Evolutionary conservation across 1,284 basidiomycete species (phyloP), one percentile per base, ranked within the genome.

Genomic region (Puccinia brachypodii): DNA sequence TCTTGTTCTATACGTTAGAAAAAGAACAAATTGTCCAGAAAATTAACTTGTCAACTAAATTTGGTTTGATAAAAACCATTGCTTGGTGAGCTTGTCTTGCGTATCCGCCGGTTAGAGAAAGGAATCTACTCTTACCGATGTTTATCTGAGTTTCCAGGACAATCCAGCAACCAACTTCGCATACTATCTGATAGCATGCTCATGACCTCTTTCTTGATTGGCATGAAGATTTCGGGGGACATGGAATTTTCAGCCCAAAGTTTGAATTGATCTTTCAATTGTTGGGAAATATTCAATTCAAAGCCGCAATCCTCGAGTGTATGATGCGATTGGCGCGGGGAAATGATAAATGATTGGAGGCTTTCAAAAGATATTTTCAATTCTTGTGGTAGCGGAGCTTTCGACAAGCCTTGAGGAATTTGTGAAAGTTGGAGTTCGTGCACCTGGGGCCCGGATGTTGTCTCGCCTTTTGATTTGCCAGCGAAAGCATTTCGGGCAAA

Each of bases 151-250:
- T 72, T 72, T 22, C 66, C 77, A 25, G 68, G 44, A 42, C 36
- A 44, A 44, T 60, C 31, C 31, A 72, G 36, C 25, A 80, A 36
- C 77, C 77, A 80, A 19, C 47, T 66, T 8, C 38, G 50, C 77
- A 80, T 71, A 22, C 62, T 69, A 58, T 80, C 77, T 62, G 66
- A 40, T 22, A 80, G 25, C 77, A 80, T 80, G 22, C 14, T 60
- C 28, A 31, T 71, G 28, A 80, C 77, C 38, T 80, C 77, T 25
- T 72, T 72, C 68, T 71, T 47, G 40, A 60, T 58, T 22, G 68
- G 38, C 19, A 28, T 25, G 47, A 80, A 80, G 25, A 80, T 72
- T 0, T 66, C 62, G 7, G 77, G 77, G 25, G 72, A 31, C 22
- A 66, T 40, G 50, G 31, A 71, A 19, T 31, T 40, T n/a, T 53